A percentile compares a stretch with the other conserved stretches of the same genome.
Conservation (phyloP, 805 yeast species). For the Cyberlindnera lachancei region DNA sequence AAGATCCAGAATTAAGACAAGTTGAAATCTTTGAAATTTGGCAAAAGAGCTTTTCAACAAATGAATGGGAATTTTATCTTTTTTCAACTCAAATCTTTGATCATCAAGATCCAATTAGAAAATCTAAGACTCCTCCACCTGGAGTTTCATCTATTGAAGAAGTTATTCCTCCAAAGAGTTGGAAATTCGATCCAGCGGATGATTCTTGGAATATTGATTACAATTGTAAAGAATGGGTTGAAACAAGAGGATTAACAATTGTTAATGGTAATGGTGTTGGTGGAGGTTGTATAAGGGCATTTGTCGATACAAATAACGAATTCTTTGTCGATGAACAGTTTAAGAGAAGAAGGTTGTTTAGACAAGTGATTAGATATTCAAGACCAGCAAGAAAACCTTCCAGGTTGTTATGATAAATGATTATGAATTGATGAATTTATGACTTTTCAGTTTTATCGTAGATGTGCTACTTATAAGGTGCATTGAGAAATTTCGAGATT, state of each 20-base stretch:
- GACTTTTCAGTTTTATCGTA: no score
- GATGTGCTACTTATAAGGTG: no score
- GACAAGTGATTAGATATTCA: constrained; percentile 45
- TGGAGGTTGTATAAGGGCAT: no score
- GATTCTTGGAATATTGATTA: constrained; percentile 61
- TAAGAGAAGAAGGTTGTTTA: constrained; percentile 48
- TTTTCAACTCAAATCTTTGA: constrained; percentile 54
- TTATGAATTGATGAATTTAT: no score
- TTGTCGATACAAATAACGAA: constrained; percentile 43
- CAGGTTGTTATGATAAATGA: constrained; percentile 12
- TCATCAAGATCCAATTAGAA: constrained; percentile 35
- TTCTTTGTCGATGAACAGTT: constrained; percentile 39
- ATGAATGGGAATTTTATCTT: constrained; percentile 53
- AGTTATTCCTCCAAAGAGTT: constrained; percentile 60
- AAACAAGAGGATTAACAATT: constrained; percentile 32
- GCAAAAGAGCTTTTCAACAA: constrained; percentile 50
- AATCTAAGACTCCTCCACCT: constrained; percentile 50
- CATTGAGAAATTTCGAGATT: no score
- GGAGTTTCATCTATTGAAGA: constrained; percentile 51
- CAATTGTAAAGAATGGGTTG: constrained; percentile 44
- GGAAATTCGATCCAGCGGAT: constrained; percentile 59
- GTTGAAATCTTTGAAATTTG: constrained; percentile 79
- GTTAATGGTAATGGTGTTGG: constrained; percentile 19
- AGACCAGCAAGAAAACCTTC: constrained; percentile 29
- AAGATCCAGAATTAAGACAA: constrained; percentile 46